phyloP scores from a whole-genome alignment of 345 rosid species.

The Gossypium anomalum region DNA sequence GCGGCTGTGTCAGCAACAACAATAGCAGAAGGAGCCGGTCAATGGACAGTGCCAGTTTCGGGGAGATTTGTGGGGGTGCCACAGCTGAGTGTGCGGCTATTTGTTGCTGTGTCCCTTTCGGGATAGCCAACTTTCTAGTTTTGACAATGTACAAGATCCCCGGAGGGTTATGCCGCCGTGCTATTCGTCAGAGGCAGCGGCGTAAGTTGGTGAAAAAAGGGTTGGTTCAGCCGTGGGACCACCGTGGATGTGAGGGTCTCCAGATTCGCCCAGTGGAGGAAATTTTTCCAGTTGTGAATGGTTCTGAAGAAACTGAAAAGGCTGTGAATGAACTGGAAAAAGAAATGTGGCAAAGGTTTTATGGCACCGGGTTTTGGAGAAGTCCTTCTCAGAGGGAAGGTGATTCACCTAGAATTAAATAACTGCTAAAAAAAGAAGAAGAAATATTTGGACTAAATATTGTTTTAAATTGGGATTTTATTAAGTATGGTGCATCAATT shows the following conservation, averaged over 20 bases:
- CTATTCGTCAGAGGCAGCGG: conserved; percentile 31
- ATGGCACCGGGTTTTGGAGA: conserved; percentile 64
- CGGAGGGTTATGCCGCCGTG: conserved; percentile 47
- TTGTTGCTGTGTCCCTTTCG: conserved; percentile 66
- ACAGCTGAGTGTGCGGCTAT: conserved; percentile 78
- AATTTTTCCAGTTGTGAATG: background rate
- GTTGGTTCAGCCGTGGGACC: conserved; percentile 28
- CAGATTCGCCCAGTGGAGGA: conserved; percentile 27
- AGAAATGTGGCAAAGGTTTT: conserved; percentile 62
- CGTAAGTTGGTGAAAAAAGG: conserved; percentile 29
- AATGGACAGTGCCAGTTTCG: conserved; percentile 24
- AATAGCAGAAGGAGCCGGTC: background rate
- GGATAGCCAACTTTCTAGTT: conserved; percentile 46
- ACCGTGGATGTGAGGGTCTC: conserved; percentile 30
- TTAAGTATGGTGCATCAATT: too few relatives aligned
- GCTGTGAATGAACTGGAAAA: conserved; percentile 36
- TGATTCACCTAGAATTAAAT: conserved; percentile 15
- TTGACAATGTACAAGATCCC: conserved; percentile 61
- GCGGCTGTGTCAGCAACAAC: background rate
- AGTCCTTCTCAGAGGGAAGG: conserved; percentile 56
- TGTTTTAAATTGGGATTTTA: background rate
- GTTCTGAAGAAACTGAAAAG: conserved; percentile 18
- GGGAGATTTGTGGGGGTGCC: conserved; percentile 45
- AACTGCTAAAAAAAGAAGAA: background rate
- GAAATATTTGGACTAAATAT: background rate